Base-by-base conservation (phyloP, 2,329 filamentous ascomycete species). In the Penicillium concentricum region DNA sequence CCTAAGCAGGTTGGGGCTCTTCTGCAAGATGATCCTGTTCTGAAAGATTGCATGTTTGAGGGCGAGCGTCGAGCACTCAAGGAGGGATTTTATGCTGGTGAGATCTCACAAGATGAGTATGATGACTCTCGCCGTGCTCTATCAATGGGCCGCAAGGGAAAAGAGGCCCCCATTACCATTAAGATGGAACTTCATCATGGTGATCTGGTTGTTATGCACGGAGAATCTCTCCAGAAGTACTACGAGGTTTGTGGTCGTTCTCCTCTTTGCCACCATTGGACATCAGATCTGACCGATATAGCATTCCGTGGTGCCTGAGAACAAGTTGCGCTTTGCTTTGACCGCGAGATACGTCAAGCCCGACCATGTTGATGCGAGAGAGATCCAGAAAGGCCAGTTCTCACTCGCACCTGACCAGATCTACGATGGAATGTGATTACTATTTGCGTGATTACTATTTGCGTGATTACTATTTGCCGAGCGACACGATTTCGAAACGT, bases 131-230 rank as follows among this genome's bases (percentile, higher is more conserved):
- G 66, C 10, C 34, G 37, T 0, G 46, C 78, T 2, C 62, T 70
- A n/a, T 54, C 65, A 10, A 71, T 67, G 18, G 65, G 67, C 9
- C 44, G 53, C 5, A 34, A 65, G 52, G 16, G 66, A 56, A 30
- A 72, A 57, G 71, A 60, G 42, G 69, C 61, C 43, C 67, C 66
- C 8, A 59, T 64, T 2, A 53, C 73, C 10, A 71, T 84, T 15
- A 75, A 70, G 2, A 68, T 85, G 65, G 72, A 75, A 1, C 70
- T 86, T 7, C 72, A 77, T 16, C 83, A 86, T 67, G 84, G 83
- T 0, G 83, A 85, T 63, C 67, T 85, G 20, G 76, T 85, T 0
- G 72, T 85, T 9, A 86, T 86, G 84, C 78, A 84, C 62, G 84
- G 83, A 0, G 75, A 73, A 5, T 69, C 72, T 2, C 68, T 86